Evolutionary conservation across 129 eudicot genomes (phyloP), one percentile per base, ranked within the genome.

Genomic region (Pittosporum tobira): DNA sequence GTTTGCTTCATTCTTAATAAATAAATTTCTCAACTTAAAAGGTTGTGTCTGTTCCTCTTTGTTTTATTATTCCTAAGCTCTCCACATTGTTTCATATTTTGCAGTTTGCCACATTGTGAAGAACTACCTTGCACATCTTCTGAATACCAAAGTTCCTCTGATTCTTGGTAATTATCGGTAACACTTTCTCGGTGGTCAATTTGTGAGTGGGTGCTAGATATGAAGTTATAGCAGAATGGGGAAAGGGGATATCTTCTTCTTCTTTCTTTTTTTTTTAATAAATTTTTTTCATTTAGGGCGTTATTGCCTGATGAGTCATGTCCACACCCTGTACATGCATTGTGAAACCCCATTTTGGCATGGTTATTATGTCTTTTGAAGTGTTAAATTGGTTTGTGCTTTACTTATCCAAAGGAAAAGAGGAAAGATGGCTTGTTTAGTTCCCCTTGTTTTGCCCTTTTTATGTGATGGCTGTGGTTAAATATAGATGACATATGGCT

Each of bases 41-140:
- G n/a, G 13, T 49, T 40, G 2, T 28, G 37, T 10, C 22, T 27
- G 63, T 46, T 28, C 18, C 19, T 45, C 26, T 52, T 48, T 31
- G 9, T 72, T 51, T 73, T 21, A 36, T 52, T 60, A 3, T 18
- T n/a, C n/a, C 31, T 19, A n/a, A 55, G 28, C 5, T 29, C 12
- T 40, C 15, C 57, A 24, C 44, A 38, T 71, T 38, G 30, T 46
- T 65, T 52, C 44, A 37, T 51, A 37, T 37, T 27, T 25, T 80
- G 83, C 99, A 91, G 99, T 73, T 34, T 67, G 75, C 77, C 99
- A 91, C 74, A 77, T 91, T 28, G 96, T 71, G 68, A 91, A 91
- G 84, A 91, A 91, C 58, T 91, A 78, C 77, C 28, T 91, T 13
- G 83, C 96, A 61, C 78, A 79, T 73, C 74, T 80, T 54, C 76